Conservation (phyloP, 345 rosid species). For the Isatis tinctoria region DNA sequence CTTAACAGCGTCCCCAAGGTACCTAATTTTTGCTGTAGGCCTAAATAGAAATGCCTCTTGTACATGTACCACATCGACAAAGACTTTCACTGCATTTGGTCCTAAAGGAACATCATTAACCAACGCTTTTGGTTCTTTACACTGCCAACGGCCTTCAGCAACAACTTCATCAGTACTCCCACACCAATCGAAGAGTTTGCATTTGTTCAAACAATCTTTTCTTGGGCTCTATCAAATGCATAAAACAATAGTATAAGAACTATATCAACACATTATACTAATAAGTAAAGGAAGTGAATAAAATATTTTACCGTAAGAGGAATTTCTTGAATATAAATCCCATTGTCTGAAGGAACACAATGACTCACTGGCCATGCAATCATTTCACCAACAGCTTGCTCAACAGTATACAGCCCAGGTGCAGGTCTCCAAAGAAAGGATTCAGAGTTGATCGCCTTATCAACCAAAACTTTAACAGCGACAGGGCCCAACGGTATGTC, state of each 20-base stretch:
- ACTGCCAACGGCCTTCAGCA: not conserved
- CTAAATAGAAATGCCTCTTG: not conserved
- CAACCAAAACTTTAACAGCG: not conserved
- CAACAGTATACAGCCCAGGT: not conserved
- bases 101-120: not conserved
- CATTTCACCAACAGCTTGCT: not conserved
- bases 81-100: not conserved
- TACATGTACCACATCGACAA: not conserved
- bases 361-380: not conserved
- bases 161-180: not conserved
- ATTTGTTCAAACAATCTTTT: not conserved
- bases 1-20: not conserved
- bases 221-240: not conserved
- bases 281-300: not conserved
- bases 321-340: not conserved
- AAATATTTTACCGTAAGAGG: not conserved
- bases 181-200: not conserved
- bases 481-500: not conserved
- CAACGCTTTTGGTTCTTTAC: not conserved
- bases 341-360: not conserved
- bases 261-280: no score
- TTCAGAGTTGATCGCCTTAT: not conserved
- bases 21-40: not conserved
- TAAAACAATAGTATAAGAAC: not conserved
- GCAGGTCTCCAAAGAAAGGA: not conserved